These are phyloP conservation scores for Clarkia xantiana DNA, from an alignment of 345 rosid genomes.

Conservation along the genomic window DNA sequence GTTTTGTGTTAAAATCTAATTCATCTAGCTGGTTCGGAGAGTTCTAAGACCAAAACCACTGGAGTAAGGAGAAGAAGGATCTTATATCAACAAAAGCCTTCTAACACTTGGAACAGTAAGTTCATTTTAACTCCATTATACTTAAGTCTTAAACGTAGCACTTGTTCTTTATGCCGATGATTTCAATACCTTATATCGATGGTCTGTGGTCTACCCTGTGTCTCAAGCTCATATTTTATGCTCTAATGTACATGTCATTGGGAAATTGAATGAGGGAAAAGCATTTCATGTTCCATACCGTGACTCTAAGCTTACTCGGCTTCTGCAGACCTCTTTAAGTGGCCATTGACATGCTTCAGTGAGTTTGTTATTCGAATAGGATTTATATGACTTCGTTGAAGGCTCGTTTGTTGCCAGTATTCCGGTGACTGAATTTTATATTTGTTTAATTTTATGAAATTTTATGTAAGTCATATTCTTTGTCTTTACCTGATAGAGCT, in stretches of 20 bases:
- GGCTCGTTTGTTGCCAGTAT: too few species aligned
- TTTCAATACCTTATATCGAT: too few species aligned
- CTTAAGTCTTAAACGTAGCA: too few species aligned
- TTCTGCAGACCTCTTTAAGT: slow-evolving; percentile 89
- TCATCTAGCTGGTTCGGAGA: slow-evolving; percentile 99
- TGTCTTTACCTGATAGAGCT: neutral
- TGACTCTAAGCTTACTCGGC: slow-evolving; percentile 97
- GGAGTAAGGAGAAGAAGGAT: slow-evolving; percentile 96
- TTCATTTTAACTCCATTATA: slow-evolving; percentile 7
- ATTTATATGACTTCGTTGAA: too few species aligned
- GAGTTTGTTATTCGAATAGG: slow-evolving; percentile 28
- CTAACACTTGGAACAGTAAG: slow-evolving; percentile 97
- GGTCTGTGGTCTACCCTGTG: neutral
- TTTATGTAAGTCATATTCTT: neutral
- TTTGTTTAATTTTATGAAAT: neutral
- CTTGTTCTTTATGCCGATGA: too few species aligned
- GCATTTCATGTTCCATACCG: slow-evolving; percentile 98
- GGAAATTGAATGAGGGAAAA: slow-evolving; percentile 96
- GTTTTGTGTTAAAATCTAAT: slow-evolving; percentile 65
- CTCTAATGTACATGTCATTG: slow-evolving; percentile 65
- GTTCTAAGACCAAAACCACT: slow-evolving; percentile 98
- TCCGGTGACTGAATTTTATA: too few species aligned
- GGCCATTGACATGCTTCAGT: slow-evolving; percentile 99
- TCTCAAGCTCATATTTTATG: slow-evolving; percentile 4
- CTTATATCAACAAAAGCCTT: slow-evolving; percentile 98